Evolutionary conservation across 164 flowering plant species (phyloP).

Genomic region (Stephania japonica): DNA sequence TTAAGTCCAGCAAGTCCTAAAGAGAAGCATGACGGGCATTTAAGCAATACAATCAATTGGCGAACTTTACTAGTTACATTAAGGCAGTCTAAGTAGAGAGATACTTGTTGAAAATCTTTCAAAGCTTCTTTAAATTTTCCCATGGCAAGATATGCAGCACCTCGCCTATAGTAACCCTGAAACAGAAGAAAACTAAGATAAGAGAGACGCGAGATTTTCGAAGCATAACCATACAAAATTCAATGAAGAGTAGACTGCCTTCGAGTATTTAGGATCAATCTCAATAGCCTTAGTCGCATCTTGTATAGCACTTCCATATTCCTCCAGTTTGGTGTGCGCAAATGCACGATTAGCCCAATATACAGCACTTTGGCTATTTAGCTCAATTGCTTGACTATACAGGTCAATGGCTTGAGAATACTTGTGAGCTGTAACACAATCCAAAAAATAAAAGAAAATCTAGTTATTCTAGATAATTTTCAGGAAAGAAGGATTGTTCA

Average conservation of each 20-base stretch:
- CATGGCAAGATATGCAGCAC: conserved; percentile 96
- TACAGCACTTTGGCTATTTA: conserved; percentile 68
- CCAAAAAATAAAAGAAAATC: neutral
- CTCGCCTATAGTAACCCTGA: conserved; percentile 95
- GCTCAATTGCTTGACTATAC: conserved; percentile 76
- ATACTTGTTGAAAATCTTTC: conserved; percentile 95
- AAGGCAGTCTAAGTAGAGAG: neutral
- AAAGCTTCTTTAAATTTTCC: conserved; percentile 97
- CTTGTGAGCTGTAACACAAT: conserved; percentile 56
- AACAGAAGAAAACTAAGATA: conserved; percentile 19
- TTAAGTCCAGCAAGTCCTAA: neutral
- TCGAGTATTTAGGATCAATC: conserved; percentile 83
- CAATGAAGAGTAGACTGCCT: conserved; percentile 38
- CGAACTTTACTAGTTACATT: neutral
- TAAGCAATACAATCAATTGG: neutral
- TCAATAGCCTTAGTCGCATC: conserved; percentile 95
- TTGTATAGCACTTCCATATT: conserved; percentile 91
- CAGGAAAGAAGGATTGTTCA: neutral
- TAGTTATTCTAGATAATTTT: neutral
- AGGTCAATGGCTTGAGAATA: conserved; percentile 76
- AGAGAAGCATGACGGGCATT: neutral
- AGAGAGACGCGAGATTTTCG: conserved; percentile 1
- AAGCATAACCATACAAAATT: neutral
- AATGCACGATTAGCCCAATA: conserved; percentile 96
- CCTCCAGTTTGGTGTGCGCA: conserved; percentile 92